phyloP scores from a whole-genome alignment of 2,329 filamentous ascomycete genomes.

The Fusarium pilosicola region DNA sequence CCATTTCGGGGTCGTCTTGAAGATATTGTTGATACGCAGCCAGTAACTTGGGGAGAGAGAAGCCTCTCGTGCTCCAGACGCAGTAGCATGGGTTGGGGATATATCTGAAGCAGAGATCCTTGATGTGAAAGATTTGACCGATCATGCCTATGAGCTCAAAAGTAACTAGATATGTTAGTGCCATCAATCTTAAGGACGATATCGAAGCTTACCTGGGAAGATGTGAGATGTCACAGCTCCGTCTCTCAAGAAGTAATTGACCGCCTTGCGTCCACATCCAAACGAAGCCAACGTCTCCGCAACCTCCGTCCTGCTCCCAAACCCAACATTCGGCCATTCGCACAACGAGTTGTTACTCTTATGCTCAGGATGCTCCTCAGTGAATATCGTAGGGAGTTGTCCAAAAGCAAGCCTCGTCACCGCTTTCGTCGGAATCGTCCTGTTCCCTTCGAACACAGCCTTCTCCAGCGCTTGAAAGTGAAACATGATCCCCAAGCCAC shows the following conservation, averaged over 20 bases:
- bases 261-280: conserved; percentile 11
- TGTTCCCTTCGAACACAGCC: conserved; percentile 3
- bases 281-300: not conserved
- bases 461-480: conserved; percentile 15
- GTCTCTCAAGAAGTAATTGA: conserved; percentile 9
- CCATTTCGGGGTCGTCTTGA: not conserved
- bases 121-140: conserved; percentile 17
- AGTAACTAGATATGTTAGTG: not conserved
- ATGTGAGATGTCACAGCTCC: conserved; percentile 6
- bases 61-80: not conserved
- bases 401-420: conserved; percentile 6
- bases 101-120: conserved; percentile 20
- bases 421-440: not conserved
- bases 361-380: rapidly evolving
- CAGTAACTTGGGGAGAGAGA: not conserved
- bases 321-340: not conserved
- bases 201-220: not conserved
- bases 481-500: conserved; percentile 8
- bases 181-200: rapidly evolving
- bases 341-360: not conserved
- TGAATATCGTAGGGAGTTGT: conserved; percentile 5
- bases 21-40: not conserved
- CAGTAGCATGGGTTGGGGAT: conserved; percentile 21
- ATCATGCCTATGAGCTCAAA: conserved; percentile 22
- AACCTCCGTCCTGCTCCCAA: not conserved